Evolutionary conservation across 306 rosid species (phyloP).

Genomic region (Quercus berberidifolia): DNA sequence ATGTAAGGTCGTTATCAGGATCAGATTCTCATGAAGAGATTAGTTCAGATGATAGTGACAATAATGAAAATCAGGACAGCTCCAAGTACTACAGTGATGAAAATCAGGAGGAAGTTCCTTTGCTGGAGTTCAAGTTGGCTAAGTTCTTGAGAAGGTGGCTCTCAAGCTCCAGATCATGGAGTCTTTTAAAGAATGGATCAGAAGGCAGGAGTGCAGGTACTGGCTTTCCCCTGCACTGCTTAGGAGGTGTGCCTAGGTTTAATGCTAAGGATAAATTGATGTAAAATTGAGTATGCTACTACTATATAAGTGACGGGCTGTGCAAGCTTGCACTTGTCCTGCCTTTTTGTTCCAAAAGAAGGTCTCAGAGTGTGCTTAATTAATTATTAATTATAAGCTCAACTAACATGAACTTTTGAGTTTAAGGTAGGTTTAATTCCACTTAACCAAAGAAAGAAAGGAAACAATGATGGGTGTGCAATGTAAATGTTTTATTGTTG

Average conservation of each 20-base stretch:
- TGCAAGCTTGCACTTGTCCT: neutral
- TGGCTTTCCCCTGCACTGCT: conserved; percentile 4
- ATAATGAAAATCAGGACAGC: conserved; percentile 2
- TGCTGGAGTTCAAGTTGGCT: conserved; percentile 22
- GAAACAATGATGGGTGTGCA: no score
- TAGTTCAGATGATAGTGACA: neutral
- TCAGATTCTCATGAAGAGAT: conserved; percentile 11
- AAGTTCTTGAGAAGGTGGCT: conserved; percentile 31
- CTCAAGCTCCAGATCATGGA: conserved; percentile 24
- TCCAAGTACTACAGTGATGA: neutral
- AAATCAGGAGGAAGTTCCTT: conserved; percentile 14
- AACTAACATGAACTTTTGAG: no score
- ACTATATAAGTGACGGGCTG: neutral
- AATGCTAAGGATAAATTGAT: neutral
- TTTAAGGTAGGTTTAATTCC: no score
- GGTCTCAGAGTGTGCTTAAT: neutral
- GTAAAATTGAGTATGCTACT: neutral
- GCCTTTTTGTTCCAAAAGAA: neutral
- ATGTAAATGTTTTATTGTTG: no score
- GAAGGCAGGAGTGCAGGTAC: conserved; percentile 18
- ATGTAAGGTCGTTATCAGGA: conserved; percentile 19
- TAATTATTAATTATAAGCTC: no score
- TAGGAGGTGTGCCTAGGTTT: neutral
- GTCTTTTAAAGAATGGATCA: conserved; percentile 18
- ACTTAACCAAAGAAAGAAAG: no score